Percentiles rank a stretch among this genome's conserved stretches.
Conservation (phyloP, 768 basidiomycete genomes). For the Tylopilus plumbeoviolaceoides region DNA sequence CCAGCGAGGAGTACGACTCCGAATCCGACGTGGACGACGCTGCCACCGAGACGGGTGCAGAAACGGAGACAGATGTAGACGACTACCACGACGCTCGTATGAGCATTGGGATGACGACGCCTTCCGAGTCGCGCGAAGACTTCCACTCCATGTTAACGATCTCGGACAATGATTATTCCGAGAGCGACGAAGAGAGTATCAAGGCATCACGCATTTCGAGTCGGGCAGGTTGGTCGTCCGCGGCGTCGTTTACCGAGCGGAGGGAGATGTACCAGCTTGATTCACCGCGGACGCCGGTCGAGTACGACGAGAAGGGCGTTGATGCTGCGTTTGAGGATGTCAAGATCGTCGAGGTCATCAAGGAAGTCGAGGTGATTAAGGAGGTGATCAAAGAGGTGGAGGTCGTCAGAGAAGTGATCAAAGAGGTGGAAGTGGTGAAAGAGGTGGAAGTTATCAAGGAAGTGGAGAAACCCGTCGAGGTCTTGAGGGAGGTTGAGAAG, state of each 20-base stretch:
- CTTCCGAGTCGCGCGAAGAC: slow-evolving; percentile 64
- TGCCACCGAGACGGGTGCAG: slow-evolving; percentile 60
- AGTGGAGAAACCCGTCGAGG: slow-evolving; percentile 14
- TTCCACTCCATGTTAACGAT: slow-evolving; percentile 73
- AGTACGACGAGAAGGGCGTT: slow-evolving; percentile 51
- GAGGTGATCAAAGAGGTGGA: slow-evolving; percentile 28
- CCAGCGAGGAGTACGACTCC: slow-evolving; percentile 37
- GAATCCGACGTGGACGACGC: slow-evolving; percentile 41
- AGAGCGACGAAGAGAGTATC: slow-evolving; percentile 67
- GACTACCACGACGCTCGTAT: slow-evolving; percentile 77
- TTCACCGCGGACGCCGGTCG: slow-evolving; percentile 22
- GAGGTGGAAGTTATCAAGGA: slow-evolving; percentile 28
- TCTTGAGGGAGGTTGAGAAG: slow-evolving; percentile 22
- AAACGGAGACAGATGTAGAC: slow-evolving; percentile 63
- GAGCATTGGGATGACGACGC: slow-evolving; percentile 56
- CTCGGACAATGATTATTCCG: slow-evolving; percentile 65
- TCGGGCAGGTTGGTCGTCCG: slow-evolving; percentile 24
- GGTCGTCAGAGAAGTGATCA: slow-evolving; percentile 26
- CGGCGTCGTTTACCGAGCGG: slow-evolving; percentile 21
- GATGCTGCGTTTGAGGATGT: slow-evolving; percentile 30
- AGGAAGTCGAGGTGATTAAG: slow-evolving; percentile 29
- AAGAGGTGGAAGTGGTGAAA: slow-evolving; percentile 35
- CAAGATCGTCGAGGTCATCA: slow-evolving; percentile 29
- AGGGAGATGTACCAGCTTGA: slow-evolving; percentile 3
- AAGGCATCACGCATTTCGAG: slow-evolving; percentile 53